Base-by-base conservation (phyloP, 768 basidiomycete genomes). In the Termitomyces titanicus region DNA sequence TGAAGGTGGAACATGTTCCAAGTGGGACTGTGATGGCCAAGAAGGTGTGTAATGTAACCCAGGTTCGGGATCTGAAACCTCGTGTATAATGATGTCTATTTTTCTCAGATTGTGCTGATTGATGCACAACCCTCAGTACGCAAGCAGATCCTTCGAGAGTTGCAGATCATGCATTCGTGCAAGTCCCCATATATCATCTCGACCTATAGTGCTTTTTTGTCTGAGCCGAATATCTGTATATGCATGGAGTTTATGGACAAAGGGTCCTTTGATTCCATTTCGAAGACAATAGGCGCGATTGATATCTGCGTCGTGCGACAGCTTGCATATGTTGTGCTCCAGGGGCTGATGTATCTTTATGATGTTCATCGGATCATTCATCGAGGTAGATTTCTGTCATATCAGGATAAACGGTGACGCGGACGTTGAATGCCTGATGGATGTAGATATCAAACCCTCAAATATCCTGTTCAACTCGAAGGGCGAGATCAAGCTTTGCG, bases 91-190 rank as follows among this genome's bases (percentile, higher is more conserved):
- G n/a, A n/a, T n/a, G n/a, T n/a, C n/a, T n/a, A n/a, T n/a, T n/a
- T n/a, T 43, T 61, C 47, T 39, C 44, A 96, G 94, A 92, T 94
- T 66, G 93, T 97, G n/a, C 83, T 95, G 53, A 95, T 97, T 67
- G 94, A 96, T 72, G 94, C 93, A 24, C 97, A 98, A 68, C 95
- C 94, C 8, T 82, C 92, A 1, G 91, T 98, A 18, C 82, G 94
- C 56, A 99, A 98, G 69, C 97, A 99, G 72, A 98, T 98, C 63
- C 78, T 98, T 25, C 88, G 97, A 48, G 97, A 99, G 68, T 76
- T 99, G 63, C 95, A 98, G 64, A 98, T 99, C 74, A 95, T 98
- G 95, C 92, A 97, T 69, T 90, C 95, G 68, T 98, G 96, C 72
- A 80, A 88, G 60, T 95, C 92, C 4, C 81, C 80, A 48, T 92